Evolutionary conservation across 2,329 filamentous ascomycete species (phyloP).

Genomic region (Madurella mycetomatis): DNA sequence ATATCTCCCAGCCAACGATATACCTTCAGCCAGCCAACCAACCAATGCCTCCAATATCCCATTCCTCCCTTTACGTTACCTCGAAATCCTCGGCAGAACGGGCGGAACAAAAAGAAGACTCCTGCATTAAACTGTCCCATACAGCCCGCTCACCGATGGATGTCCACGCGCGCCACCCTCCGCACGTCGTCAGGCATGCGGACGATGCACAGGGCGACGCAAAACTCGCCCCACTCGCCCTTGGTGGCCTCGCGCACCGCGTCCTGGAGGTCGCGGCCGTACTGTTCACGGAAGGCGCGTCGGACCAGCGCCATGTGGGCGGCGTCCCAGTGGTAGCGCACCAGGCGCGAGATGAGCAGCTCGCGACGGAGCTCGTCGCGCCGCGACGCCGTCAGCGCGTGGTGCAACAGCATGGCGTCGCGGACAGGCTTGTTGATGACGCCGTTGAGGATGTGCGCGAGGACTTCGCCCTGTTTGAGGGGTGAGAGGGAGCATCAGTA

Average conservation of each 20-base stretch:
- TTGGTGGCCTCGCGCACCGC: constrained; percentile 73
- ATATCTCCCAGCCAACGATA: no score
- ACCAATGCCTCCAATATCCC: no score
- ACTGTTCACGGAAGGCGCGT: constrained; percentile 72
- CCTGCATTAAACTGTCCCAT: background rate
- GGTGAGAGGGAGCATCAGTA: background rate
- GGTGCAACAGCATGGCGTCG: constrained; percentile 84
- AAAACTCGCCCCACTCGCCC: constrained; percentile 74
- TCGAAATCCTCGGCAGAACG: no score
- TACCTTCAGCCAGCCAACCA: no score
- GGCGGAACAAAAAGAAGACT: no score
- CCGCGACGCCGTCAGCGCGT: constrained; percentile 73
- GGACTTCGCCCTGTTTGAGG: constrained; percentile 71
- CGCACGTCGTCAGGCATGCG: constrained; percentile 57
- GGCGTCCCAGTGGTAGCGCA: constrained; percentile 89
- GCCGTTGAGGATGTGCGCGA: constrained; percentile 93
- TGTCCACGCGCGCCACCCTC: constrained; percentile 41
- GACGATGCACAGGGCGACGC: constrained; percentile 62
- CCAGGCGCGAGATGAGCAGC: constrained; percentile 79
- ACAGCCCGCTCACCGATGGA: constrained; percentile 6
- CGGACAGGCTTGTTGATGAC: constrained; percentile 93
- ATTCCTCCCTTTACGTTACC: no score
- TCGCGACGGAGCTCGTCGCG: constrained; percentile 73
- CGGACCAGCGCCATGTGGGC: constrained; percentile 77
- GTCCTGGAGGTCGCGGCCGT: constrained; percentile 68